Base-by-base conservation (phyloP, 306 rosid species). In the Prunus mongolica region DNA sequence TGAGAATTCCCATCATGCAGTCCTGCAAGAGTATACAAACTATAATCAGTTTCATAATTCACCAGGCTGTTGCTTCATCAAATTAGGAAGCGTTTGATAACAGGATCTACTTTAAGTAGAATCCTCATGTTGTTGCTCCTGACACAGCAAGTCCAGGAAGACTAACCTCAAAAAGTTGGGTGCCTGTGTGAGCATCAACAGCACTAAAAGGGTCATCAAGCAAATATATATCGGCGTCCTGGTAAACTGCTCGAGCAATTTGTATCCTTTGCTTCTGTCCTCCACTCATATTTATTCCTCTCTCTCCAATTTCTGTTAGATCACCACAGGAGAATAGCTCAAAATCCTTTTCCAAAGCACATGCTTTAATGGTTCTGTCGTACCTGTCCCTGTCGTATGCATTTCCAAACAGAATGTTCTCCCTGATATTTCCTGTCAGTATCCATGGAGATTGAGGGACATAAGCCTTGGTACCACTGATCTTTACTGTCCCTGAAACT, bases 231-330 rank as follows among this genome's bases (percentile, higher is more conserved):
- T 95, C 96, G 38, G 97, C 93, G 75, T 92, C 98, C 45, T 92
- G 89, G 79, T 95, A 95, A 55, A 88, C 98, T 22, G 98, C 90
- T 60, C 98, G 84, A 62, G 98, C 98, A 44, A 95, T 89, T 74
- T 95, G 97, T 69, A 94, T 90, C 87, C 98, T 90, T 75, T 94
- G 98, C 84, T 94, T 94, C 82, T 94, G 98, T 20, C 98, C 98
- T 30, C 98, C 98, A 82, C 98, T 95, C 97, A 95, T 89, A 74
- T 95, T 95, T 72, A 95, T 92, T 75, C 98, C 98, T 83, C 98
- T 87, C 73, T 95, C 98, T 62, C 98, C 98, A 61, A 92, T 95
- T 80, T 90, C 97, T 10, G 98, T 95, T 30, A 87, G 69, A 65
- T 95, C 98, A n/a, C 97, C 97, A 64, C 77, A 65, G 1, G 96